These are phyloP conservation scores for Candida tetrigidarum DNA, from an alignment of 1,139 yeast species.

Conservation along the genomic window DNA sequence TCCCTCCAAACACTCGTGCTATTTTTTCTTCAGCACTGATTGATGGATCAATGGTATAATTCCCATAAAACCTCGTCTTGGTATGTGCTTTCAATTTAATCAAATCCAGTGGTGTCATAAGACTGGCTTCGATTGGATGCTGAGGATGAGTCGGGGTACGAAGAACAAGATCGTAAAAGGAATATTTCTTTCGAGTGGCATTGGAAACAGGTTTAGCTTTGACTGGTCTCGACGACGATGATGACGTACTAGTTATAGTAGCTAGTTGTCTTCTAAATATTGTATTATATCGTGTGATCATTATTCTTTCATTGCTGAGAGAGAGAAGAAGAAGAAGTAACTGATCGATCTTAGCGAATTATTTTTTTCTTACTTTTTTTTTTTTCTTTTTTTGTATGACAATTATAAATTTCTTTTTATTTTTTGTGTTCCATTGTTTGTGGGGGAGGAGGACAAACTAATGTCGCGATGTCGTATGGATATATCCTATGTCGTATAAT, in stretches of 20 bases:
- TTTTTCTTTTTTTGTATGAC: neutral
- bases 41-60: constrained; percentile 34
- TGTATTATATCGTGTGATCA: constrained; percentile 1
- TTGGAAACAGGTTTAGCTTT: constrained; percentile 8
- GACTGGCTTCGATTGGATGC: constrained; percentile 35
- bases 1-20: constrained; percentile 58
- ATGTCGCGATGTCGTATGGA: neutral
- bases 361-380: no score
- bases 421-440: no score
- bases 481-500: neutral
- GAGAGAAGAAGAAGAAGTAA: neutral
- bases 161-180: constrained; percentile 43
- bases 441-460: no score
- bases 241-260: neutral
- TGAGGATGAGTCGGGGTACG: constrained; percentile 38
- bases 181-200: constrained; percentile 22
- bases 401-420: neutral
- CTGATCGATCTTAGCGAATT: no score
- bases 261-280: constrained; percentile 8
- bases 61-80: constrained; percentile 49
- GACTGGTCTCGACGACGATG: constrained; percentile 12
- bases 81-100: constrained; percentile 24
- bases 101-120: constrained; percentile 28
- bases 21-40: constrained; percentile 54
- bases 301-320: constrained; percentile 1